Conservation (phyloP, 495 filamentous ascomycete genomes). For the Daldinia concentrica region DNA sequence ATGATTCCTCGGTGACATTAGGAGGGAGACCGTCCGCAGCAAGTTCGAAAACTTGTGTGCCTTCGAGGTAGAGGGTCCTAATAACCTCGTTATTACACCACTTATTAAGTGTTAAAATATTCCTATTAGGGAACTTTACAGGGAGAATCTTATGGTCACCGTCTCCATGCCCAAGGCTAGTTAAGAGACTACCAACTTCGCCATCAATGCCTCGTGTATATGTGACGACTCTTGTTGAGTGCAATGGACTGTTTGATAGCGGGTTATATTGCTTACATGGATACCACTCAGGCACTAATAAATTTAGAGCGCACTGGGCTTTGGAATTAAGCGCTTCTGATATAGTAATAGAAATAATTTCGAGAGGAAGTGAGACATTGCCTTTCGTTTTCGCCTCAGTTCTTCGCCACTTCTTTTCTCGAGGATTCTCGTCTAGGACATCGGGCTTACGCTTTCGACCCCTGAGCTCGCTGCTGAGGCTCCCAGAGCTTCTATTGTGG, state of each 20-base stretch:
- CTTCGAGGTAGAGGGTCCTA: constrained; percentile 19
- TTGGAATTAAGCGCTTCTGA: constrained; percentile 1
- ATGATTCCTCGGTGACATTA: neutral
- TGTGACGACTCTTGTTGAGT: constrained; percentile 23
- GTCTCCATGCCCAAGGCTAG: constrained; percentile 10
- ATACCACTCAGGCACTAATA: constrained; percentile 41
- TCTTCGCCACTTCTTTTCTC: constrained; percentile 2
- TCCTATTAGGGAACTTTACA: constrained; percentile 10
- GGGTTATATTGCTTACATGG: constrained; percentile 18
- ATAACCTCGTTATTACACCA: constrained; percentile 21
- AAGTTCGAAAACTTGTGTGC: constrained; percentile 40
- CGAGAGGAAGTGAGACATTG: constrained; percentile 9
- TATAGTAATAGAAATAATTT: constrained; percentile 25
- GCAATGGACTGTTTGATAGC: neutral
- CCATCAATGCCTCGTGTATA: constrained; percentile 21
- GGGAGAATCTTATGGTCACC: constrained; percentile 31
- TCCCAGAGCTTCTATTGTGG: neutral
- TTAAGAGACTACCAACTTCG: constrained; percentile 11
- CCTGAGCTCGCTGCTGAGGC: neutral
- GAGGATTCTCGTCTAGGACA: neutral
- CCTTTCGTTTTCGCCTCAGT: neutral
- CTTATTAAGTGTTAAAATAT: constrained; percentile 5
- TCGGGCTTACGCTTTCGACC: neutral
- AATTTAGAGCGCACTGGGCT: constrained; percentile 31
- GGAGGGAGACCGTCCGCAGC: neutral